Conservation (phyloP, 352 stramenopile species). For the Phytophthora citricola region DNA sequence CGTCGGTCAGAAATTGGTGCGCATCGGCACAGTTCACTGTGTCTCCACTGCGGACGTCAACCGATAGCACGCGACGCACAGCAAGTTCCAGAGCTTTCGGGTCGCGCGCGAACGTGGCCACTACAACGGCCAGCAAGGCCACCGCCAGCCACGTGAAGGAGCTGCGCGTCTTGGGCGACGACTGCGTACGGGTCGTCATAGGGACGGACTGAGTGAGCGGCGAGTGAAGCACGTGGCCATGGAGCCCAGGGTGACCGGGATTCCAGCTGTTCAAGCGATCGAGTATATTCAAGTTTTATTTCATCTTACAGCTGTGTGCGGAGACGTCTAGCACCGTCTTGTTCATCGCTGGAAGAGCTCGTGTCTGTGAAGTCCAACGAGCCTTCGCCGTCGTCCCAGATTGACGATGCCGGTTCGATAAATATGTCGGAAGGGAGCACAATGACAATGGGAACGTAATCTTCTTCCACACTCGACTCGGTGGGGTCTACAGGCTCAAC, state of each 20-base stretch:
- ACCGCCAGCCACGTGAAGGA: constrained; percentile 25
- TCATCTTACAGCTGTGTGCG: constrained; percentile 6
- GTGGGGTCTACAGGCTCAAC: not conserved
- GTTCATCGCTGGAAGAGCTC: not conserved
- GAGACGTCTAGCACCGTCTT: constrained; percentile 2
- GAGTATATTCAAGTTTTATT: too few species aligned
- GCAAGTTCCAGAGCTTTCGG: constrained; percentile 21
- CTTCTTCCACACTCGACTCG: constrained; percentile 5
- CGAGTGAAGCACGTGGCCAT: too few species aligned
- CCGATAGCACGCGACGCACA: constrained; percentile 9
- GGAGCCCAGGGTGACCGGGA: too few species aligned
- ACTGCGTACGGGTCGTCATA: too few species aligned
- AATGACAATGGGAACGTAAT: constrained; percentile 18
- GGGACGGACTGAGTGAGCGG: too few species aligned
- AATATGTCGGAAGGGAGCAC: constrained; percentile 11
- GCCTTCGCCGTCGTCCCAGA: constrained; percentile 6
- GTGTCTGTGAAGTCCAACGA: constrained; percentile 1
- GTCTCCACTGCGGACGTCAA: not conserved
- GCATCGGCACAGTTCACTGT: constrained; percentile 46
- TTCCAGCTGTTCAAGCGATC: too few species aligned
- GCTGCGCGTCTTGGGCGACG: too few species aligned
- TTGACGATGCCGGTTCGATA: constrained; percentile 8
- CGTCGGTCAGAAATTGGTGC: constrained; percentile 60
- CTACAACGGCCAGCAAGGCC: constrained; percentile 27
- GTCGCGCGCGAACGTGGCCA: constrained; percentile 23